Evolutionary conservation across 805 yeast genomes (phyloP).

Genomic region (Starmerella lactis-condensi): DNA sequence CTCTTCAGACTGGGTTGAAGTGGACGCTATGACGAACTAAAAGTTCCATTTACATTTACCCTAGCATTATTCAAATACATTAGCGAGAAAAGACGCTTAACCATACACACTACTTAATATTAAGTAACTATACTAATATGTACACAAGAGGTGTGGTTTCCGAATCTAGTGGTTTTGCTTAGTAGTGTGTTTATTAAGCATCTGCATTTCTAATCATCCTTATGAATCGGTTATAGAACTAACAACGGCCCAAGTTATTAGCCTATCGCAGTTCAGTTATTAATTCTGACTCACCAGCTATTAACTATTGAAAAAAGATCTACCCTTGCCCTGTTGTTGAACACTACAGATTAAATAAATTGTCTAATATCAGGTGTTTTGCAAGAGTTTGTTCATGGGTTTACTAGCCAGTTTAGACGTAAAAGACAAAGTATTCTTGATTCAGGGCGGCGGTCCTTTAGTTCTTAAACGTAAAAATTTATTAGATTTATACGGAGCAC

Average conservation of each 20-base stretch:
- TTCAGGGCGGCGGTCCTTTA: slow-evolving; percentile 12
- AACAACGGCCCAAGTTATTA: neutral
- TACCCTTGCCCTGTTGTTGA: neutral
- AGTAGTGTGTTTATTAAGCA: no score
- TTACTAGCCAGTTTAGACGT: slow-evolving; percentile 11
- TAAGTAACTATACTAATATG: no score
- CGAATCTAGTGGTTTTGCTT: no score
- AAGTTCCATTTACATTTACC: no score
- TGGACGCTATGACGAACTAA: neutral
- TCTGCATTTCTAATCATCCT: neutral
- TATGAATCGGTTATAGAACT: neutral
- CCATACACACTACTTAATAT: no score
- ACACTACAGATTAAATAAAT: neutral
- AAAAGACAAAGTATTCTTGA: slow-evolving; percentile 10
- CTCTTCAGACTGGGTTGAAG: neutral
- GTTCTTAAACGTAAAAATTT: slow-evolving; percentile 6
- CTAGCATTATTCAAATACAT: neutral
- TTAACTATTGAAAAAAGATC: neutral
- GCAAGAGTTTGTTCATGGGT: slow-evolving; percentile 12
- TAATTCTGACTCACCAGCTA: no score
- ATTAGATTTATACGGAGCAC: slow-evolving; percentile 13
- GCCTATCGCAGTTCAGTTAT: neutral
- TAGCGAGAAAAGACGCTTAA: no score
- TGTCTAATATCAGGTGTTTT: neutral
- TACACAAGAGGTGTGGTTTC: no score